Evolutionary conservation across 139 green algal species (phyloP), one percentile per base, ranked within the genome.

Genomic region (Tetraselmis striata): DNA sequence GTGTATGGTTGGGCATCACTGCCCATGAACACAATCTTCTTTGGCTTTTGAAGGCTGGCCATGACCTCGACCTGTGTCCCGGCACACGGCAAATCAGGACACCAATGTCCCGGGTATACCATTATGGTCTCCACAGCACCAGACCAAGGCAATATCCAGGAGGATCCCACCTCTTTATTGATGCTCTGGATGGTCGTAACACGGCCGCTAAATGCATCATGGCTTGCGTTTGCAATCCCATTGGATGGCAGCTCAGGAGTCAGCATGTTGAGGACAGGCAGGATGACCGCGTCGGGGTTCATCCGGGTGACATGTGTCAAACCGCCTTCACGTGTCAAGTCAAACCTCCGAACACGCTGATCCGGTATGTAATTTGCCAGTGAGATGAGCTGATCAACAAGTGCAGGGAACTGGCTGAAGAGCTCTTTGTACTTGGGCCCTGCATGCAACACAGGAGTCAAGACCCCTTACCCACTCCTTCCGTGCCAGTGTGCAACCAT

Each of bases 21-120:
- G 81, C 92, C 91, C 2, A 94, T 74, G 18, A 97, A 76, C 23
- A 82, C 76, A 2, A 93, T 79, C 89, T 97, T 97, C 84, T 99
- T 99, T 59, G 96, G 96, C 74, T 89, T 88, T 90, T 97, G 93
- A 78, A 98, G 85, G 28, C 90, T 96, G 5, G 67, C 23, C 86
- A 98, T 89, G 23, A 98, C 83, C 75, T 92, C 79, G 5, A 84
- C 74, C 45, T 67, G 45, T 18, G 18, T 18, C 5, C 11, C 45
- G 45, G 45, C 18, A n/a, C n/a, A n/a, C n/a, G n/a, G n/a, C n/a
- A n/a, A n/a, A n/a, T n/a, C n/a, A n/a, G n/a, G n/a, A n/a, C n/a
- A n/a, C n/a, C n/a, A n/a, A n/a, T n/a, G n/a, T n/a, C n/a, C n/a
- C n/a, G n/a, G n/a, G n/a, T n/a, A n/a, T n/a, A n/a, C n/a, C n/a